Evolutionary conservation across 2,329 filamentous ascomycete genomes (phyloP).

Genomic region (Calonectria montana): DNA sequence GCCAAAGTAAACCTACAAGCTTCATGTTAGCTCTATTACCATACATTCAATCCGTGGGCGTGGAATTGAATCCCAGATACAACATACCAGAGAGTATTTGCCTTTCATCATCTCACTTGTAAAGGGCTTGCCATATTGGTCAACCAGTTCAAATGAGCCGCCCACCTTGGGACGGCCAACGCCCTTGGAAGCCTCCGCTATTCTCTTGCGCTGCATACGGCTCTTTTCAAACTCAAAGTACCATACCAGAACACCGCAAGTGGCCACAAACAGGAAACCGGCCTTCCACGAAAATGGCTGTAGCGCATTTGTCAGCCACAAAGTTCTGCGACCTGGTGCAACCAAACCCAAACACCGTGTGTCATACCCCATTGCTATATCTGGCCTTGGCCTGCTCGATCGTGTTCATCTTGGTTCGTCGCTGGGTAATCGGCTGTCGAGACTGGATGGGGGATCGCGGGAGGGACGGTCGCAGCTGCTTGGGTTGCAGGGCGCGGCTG

Average conservation of each 20-base stretch:
- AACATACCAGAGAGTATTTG: slow-evolving; percentile 80
- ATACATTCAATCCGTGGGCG: background rate
- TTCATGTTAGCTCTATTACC: slow-evolving; percentile 13
- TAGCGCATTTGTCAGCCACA: slow-evolving; percentile 41
- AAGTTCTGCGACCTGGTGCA: background rate
- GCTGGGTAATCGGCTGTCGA: slow-evolving; percentile 50
- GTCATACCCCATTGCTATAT: slow-evolving; percentile 65
- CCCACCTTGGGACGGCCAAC: slow-evolving; percentile 94
- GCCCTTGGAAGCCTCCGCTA: slow-evolving; percentile 93
- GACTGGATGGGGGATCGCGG: slow-evolving; percentile 45
- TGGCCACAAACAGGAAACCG: slow-evolving; percentile 83
- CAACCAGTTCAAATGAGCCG: slow-evolving; percentile 83
- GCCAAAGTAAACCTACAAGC: slow-evolving; percentile 89
- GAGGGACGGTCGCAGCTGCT: slow-evolving; percentile 50
- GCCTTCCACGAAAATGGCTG: slow-evolving; percentile 96
- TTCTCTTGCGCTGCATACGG: slow-evolving; percentile 87
- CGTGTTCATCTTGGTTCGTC: slow-evolving; percentile 60
- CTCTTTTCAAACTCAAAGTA: slow-evolving; percentile 96
- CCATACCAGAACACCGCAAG: slow-evolving; percentile 81
- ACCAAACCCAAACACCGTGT: background rate
- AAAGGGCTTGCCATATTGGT: slow-evolving; percentile 83
- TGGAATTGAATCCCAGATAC: background rate
- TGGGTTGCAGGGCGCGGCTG: slow-evolving; percentile 47
- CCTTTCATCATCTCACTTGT: slow-evolving; percentile 86
- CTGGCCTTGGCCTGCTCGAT: slow-evolving; percentile 70